Base-by-base conservation (phyloP, 2,329 filamentous ascomycete species). In the Fusarium longipes region DNA sequence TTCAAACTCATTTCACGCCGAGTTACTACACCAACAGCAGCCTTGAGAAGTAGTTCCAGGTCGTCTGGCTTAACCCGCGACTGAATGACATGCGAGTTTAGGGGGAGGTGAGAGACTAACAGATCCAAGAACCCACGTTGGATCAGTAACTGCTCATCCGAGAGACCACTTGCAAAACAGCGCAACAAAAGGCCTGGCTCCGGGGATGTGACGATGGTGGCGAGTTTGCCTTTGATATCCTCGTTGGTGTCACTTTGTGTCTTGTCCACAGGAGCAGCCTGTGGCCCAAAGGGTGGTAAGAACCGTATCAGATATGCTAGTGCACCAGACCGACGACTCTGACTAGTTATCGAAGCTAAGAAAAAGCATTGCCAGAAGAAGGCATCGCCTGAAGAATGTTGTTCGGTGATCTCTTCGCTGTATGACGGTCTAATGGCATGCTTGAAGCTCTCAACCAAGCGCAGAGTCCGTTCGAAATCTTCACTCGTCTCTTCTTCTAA, bases 351-450 rank as follows among this genome's bases (percentile, higher is more conserved):
- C 18, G 93, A 91, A 11, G 95, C 93, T 18, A 99, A 82, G 74
- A 99, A 98, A 75, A 99, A 91, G 77, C 93, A 97, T 80, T 99
- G 96, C 96, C 96, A 99, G 77, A 98, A 99, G 77, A 96, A 97
- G 67, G 92, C 92, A 68, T 94, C 92, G 11, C 89, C 89, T 10
- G 84, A 84, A 43, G 82, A 86, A 77, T 86, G 87, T 35, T 79
- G 83, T 55, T 77, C 78, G 30, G 79, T 87, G 67, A 83, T 83
- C 53, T 79, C 81, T 67, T 85, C 80, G 62, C 84, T 84, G 25
- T 80, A 79, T 10, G 79, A 71, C 27, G 88, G 81, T 57, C 89
- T 84, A 71, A 93, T 86, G 45, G 87, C 85, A 59, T 85, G 79
- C 73, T 94, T 93, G 76, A 98, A 89, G 57, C 86, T 89, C 71